These are phyloP conservation scores for Colletotrichum australisinense DNA, from an alignment of 2,329 filamentous ascomycete species.

Conservation along the genomic window DNA sequence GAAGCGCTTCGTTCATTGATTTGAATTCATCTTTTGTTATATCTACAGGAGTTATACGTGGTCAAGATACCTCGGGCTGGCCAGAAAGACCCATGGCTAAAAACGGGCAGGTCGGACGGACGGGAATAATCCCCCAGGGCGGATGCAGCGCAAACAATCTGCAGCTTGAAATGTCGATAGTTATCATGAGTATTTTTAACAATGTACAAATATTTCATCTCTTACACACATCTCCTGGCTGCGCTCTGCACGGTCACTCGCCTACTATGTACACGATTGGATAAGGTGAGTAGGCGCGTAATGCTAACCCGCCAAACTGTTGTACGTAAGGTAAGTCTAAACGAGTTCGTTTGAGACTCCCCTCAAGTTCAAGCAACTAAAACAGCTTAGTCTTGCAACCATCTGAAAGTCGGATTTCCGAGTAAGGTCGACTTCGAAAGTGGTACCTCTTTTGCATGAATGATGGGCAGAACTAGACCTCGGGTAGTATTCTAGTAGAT, in stretches of 20 bases:
- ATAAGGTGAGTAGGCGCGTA: background rate
- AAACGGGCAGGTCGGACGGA: constrained; percentile 32
- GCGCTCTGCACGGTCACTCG: too few species aligned
- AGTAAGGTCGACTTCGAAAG: background rate
- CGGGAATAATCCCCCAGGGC: background rate
- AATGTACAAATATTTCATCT: constrained; percentile 23
- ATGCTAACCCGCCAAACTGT: background rate
- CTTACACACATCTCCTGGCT: too few species aligned
- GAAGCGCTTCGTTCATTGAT: constrained; percentile 69
- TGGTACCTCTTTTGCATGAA: background rate
- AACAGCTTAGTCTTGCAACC: too few species aligned
- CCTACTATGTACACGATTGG: too few species aligned
- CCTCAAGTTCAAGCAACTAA: background rate
- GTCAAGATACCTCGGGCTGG: constrained; percentile 34
- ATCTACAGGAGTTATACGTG: constrained; percentile 34
- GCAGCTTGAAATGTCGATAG: constrained; percentile 2
- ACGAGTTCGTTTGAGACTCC: background rate
- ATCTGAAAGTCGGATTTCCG: background rate
- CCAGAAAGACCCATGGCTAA: constrained; percentile 33
- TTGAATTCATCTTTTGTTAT: constrained; percentile 12
- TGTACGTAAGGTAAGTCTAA: background rate
- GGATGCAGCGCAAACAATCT: constrained; percentile 10
- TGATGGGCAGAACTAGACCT: constrained; percentile 2
- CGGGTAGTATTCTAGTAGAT: constrained; percentile 15
- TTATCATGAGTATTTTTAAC: constrained; percentile 16